A percentile compares a stretch with the other conserved stretches of the same genome.
Evolutionary conservation across 495 filamentous ascomycete species (phyloP).

Genomic region (Penicillium cinerascens): DNA sequence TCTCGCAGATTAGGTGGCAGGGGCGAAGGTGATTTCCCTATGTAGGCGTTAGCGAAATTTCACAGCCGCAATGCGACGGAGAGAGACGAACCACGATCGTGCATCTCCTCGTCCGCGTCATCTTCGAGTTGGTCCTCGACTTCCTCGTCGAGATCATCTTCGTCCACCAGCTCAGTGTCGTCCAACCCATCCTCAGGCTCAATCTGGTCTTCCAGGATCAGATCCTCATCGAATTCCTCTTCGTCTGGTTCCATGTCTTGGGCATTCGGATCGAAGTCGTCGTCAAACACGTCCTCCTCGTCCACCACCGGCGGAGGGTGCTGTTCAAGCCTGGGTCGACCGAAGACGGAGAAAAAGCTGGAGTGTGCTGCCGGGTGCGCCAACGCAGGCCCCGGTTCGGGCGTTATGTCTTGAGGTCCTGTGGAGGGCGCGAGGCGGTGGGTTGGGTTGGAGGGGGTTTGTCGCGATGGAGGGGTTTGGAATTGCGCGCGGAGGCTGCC

Average conservation of each 20-base stretch:
- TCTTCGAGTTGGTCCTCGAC: slow-evolving; percentile 37
- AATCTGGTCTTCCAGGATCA: slow-evolving; percentile 14
- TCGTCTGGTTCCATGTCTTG: slow-evolving; percentile 4
- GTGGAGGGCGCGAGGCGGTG: slow-evolving; percentile 34
- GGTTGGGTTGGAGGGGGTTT: slow-evolving; percentile 28
- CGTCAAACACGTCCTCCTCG: slow-evolving; percentile 15
- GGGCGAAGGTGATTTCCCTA: slow-evolving; percentile 38
- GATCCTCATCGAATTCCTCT: slow-evolving; percentile 8
- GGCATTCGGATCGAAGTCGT: slow-evolving; percentile 15
- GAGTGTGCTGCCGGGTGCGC: slow-evolving; percentile 22
- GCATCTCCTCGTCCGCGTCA: slow-evolving; percentile 40
- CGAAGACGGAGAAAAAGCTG: slow-evolving; percentile 35
- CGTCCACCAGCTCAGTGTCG: slow-evolving; percentile 29
- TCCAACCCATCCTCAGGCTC: slow-evolving; percentile 13
- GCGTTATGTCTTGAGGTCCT: slow-evolving; percentile 22
- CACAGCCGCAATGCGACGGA: background rate
- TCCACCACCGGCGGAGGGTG: slow-evolving; percentile 12
- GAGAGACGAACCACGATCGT: slow-evolving; percentile 32
- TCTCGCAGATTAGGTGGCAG: slow-evolving; percentile 64
- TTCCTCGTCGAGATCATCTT: slow-evolving; percentile 37
- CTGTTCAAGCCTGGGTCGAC: slow-evolving; percentile 24
- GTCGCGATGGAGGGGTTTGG: slow-evolving; percentile 36
- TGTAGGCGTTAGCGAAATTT: background rate
- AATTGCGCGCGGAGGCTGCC: slow-evolving; percentile 29
- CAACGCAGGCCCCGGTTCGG: slow-evolving; percentile 18